Conservation (phyloP, 192 early-diverging fungal species). For the Chytriomyces sp. region DNA sequence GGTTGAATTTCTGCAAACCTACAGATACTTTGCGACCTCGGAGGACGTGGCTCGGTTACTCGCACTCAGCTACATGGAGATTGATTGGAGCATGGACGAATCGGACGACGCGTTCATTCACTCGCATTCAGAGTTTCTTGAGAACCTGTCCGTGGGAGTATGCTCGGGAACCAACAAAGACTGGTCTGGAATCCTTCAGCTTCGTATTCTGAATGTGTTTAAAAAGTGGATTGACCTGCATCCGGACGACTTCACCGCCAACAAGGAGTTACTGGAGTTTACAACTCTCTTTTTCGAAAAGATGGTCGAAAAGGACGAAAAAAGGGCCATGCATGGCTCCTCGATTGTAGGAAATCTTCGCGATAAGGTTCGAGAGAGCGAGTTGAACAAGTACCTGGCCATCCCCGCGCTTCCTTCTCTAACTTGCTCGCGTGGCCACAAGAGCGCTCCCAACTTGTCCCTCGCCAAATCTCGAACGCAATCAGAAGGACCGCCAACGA, state of each 20-base stretch:
- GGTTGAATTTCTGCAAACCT: slow-evolving; percentile 68
- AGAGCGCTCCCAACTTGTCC: neutral
- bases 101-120: neutral
- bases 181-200: slow-evolving; percentile 42
- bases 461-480: neutral
- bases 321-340: slow-evolving; percentile 38
- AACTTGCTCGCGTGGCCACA: neutral
- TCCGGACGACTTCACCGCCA: slow-evolving; percentile 45
- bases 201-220: slow-evolving; percentile 53
- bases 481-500: neutral
- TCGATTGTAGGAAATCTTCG: slow-evolving; percentile 41
- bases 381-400: neutral
- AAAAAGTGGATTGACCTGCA: slow-evolving; percentile 58
- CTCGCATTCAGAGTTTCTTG: slow-evolving; percentile 1
- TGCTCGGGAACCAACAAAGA: slow-evolving; percentile 14
- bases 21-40: slow-evolving; percentile 68
- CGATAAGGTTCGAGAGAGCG: slow-evolving; percentile 21
- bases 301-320: slow-evolving; percentile 38
- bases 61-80: slow-evolving; percentile 64
- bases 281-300: slow-evolving; percentile 36
- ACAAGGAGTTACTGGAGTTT: slow-evolving; percentile 26
- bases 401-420: neutral
- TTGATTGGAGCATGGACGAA: slow-evolving; percentile 26
- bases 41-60: slow-evolving; percentile 71
- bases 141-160: neutral